Base-by-base conservation (phyloP, 164 flowering plant genomes). In the Sedum album region DNA sequence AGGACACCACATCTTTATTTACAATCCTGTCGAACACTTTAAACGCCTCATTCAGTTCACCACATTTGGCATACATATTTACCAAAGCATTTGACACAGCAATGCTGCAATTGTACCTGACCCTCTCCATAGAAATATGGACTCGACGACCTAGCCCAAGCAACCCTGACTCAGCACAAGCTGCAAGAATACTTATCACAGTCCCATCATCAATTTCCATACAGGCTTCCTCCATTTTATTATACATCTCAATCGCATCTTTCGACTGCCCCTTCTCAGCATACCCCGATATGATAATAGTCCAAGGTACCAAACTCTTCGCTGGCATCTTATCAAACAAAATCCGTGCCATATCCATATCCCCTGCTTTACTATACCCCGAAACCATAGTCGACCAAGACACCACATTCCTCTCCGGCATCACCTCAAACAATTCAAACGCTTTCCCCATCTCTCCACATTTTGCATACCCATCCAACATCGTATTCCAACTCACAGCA, bases 11-110 rank as follows among this genome's bases (percentile, higher is more conserved):
- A 76, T 91, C 88, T 80, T 72, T 89, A 64, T 65, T 73, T 20
- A 42, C 28, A 75, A 83, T 84, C 66, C 74, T 75, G 39, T 83
- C 64, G 61, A 93, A 91, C 35, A 84, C 70, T 13, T 35, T 61
- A 21, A 72, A 66, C 1, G 97, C 96, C 69, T 66, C 71, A n/a
- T 80, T 77, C 73, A 86, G 49, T 60, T 69, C 72, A 13, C 96
- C 98, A 70, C 97, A 91, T 67, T 89, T 93, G 0, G 90, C 82
- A 78, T 89, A 91, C 98, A 89, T 89, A 78, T 91, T 96, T 71
- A 91, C 48, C 75, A 93, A 76, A 3, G 96, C 88, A 75, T 91
- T 93, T 26, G 68, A 76, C 55, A 86, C 88, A 25, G 42, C 66
- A 57, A 73, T 70, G 39, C 79, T 78, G 65, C 79, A 72, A 31